Percentiles rank a stretch among this genome's conserved stretches.
Conservation (phyloP, 78 protist species). For the Polysphondylium violaceum region DNA sequence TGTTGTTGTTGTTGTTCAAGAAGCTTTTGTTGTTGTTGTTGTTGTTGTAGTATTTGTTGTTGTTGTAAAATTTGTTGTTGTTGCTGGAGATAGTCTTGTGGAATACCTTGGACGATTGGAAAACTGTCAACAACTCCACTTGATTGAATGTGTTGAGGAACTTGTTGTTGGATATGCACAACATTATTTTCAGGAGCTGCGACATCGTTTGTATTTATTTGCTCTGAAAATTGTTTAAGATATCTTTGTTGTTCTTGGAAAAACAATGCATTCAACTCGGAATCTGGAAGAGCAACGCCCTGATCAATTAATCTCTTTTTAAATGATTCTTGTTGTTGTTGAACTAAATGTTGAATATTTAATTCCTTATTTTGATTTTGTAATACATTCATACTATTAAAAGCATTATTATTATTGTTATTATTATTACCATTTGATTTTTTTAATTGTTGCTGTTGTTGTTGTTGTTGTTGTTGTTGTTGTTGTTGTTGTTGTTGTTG, state of each 20-base stretch:
- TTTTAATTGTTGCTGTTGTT: constrained; percentile 14
- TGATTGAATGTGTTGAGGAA: background rate
- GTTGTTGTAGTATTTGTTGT: background rate
- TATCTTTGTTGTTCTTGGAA: constrained; percentile 42
- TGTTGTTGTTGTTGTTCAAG: background rate
- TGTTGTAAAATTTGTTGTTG: background rate
- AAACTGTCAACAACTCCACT: no score
- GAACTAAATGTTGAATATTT: constrained; percentile 29
- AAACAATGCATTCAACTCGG: constrained; percentile 13
- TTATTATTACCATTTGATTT: background rate
- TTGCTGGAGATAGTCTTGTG: no score
- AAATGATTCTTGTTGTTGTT: constrained; percentile 47
- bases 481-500: constrained; percentile 10
- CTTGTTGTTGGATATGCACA: constrained; percentile 8
- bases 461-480: constrained; percentile 4
- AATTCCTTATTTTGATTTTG: constrained; percentile 18
- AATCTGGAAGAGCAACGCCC: constrained; percentile 4
- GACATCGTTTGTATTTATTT: no score
- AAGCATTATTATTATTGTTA: background rate
- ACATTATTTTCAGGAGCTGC: no score
- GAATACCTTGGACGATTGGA: no score
- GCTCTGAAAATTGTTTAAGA: no score
- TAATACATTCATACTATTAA: constrained; percentile 5
- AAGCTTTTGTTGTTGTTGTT: background rate
- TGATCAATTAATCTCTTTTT: constrained; percentile 16